These are phyloP conservation scores for Helichrysum umbraculigerum DNA, from an alignment of 129 eudicot genomes.

Conservation along the genomic window DNA sequence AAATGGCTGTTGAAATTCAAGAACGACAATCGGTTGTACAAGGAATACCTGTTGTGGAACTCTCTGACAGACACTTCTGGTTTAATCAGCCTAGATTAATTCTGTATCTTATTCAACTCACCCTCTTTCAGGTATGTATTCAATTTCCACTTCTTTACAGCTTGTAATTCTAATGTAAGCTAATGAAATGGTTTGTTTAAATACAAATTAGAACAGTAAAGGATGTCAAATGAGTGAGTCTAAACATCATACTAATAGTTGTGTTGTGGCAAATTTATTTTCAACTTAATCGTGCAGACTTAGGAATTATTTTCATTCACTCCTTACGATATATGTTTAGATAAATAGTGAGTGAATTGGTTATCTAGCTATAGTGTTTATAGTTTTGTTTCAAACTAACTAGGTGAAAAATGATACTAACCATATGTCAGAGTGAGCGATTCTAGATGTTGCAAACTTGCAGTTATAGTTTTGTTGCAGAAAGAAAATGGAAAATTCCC, in stretches of 20 bases:
- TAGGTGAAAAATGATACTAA: no score
- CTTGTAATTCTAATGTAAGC: background rate
- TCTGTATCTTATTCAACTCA: constrained; percentile 78
- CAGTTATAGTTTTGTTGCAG: background rate
- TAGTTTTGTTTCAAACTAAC: no score
- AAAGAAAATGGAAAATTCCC: no score
- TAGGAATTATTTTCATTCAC: no score
- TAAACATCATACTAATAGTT: background rate
- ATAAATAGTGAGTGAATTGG: no score
- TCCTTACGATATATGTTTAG: no score
- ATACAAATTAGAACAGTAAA: background rate
- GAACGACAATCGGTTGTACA: constrained; percentile 90
- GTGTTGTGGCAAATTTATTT: no score
- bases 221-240: background rate
- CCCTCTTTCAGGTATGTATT: constrained; percentile 73
- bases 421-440: no score
- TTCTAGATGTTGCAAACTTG: no score
- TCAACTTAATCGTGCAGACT: no score
- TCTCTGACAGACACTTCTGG: constrained; percentile 89
- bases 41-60: constrained; percentile 89
- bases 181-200: background rate
- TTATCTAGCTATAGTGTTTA: no score
- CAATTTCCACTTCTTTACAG: background rate
- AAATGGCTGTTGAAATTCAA: constrained; percentile 88
- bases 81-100: constrained; percentile 65